Percentiles rank a stretch among this genome's conserved stretches.
Evolutionary conservation across 2,329 filamentous ascomycete genomes (phyloP).

Genomic region (Pseudogymnoascus sp.): DNA sequence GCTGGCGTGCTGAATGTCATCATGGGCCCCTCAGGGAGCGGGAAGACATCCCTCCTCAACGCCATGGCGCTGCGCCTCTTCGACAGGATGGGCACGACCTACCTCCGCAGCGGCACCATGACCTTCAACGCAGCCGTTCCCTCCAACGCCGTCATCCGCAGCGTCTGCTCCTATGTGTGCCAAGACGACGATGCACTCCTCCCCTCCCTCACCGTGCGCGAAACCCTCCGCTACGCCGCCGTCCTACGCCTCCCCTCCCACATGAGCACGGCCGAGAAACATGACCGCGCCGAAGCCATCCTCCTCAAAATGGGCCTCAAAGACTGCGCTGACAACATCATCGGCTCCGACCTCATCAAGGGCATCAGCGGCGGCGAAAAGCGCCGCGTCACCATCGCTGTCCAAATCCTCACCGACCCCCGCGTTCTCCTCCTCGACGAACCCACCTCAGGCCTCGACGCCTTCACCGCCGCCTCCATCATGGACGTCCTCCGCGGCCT

Average conservation of each 20-base stretch:
- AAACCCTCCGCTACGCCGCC: slow-evolving; percentile 64
- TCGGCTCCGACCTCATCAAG: slow-evolving; percentile 65
- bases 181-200: slow-evolving; percentile 71
- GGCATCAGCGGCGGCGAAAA: slow-evolving; percentile 76
- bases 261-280: slow-evolving; percentile 61
- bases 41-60: slow-evolving; percentile 68
- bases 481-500: slow-evolving; percentile 64
- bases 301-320: slow-evolving; percentile 68
- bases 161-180: slow-evolving; percentile 67
- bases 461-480: slow-evolving; percentile 69
- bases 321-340: slow-evolving; percentile 66
- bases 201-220: slow-evolving; percentile 65
- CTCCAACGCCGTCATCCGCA: slow-evolving; percentile 59
- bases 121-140: slow-evolving; percentile 62
- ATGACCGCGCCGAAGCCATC: slow-evolving; percentile 59
- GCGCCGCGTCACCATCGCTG: slow-evolving; percentile 66
- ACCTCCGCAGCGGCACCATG: slow-evolving; percentile 53
- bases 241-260: slow-evolving; percentile 61
- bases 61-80: slow-evolving; percentile 61
- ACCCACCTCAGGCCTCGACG: slow-evolving; percentile 67
- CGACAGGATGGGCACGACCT: slow-evolving; percentile 52
- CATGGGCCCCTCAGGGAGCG: slow-evolving; percentile 71
- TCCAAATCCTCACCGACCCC: slow-evolving; percentile 69
- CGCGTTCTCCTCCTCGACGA: slow-evolving; percentile 66
- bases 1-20: slow-evolving; percentile 65